phyloP scores from a whole-genome alignment of 2,329 filamentous ascomycete genomes.

The Colletotrichum aenigma region DNA sequence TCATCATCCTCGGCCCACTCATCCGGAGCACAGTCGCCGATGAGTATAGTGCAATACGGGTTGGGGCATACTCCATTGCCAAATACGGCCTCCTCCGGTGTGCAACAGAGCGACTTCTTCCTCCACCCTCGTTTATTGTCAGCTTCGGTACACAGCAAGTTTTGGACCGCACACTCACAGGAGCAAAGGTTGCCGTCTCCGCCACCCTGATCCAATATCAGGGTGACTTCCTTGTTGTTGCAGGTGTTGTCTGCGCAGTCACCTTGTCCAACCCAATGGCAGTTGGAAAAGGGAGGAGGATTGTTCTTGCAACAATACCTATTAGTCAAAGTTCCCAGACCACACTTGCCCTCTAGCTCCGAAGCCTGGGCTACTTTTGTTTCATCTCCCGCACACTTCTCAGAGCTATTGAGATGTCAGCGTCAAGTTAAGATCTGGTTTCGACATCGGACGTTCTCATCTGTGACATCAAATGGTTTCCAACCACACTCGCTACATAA shows the following conservation, averaged over 20 bases:
- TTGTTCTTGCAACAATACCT: not conserved
- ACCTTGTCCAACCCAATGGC: constrained; percentile 16
- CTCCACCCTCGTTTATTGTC: not conserved
- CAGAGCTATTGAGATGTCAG: too few species aligned
- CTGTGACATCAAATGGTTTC: too few species aligned
- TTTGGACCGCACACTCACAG: not conserved
- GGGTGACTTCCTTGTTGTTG: constrained; percentile 4
- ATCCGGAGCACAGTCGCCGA: too few species aligned
- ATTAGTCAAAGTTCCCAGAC: not conserved
- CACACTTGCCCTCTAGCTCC: too few species aligned
- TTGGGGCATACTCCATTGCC: too few species aligned
- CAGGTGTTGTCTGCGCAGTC: constrained; percentile 20
- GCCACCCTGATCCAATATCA: not conserved
- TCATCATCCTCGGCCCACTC: too few species aligned
- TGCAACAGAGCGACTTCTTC: not conserved
- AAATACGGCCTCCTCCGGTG: not conserved
- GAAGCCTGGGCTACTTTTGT: too few species aligned
- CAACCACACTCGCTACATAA: too few species aligned
- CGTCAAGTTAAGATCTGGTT: too few species aligned
- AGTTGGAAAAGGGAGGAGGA: not conserved
- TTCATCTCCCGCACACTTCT: too few species aligned
- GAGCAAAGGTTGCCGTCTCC: not conserved
- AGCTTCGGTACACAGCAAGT: not conserved
- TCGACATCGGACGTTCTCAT: too few species aligned
- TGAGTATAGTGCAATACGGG: too few species aligned